These are phyloP conservation scores for Aspergillus sp. DNA, from an alignment of 2,329 filamentous ascomycete genomes.

Conservation along the genomic window DNA sequence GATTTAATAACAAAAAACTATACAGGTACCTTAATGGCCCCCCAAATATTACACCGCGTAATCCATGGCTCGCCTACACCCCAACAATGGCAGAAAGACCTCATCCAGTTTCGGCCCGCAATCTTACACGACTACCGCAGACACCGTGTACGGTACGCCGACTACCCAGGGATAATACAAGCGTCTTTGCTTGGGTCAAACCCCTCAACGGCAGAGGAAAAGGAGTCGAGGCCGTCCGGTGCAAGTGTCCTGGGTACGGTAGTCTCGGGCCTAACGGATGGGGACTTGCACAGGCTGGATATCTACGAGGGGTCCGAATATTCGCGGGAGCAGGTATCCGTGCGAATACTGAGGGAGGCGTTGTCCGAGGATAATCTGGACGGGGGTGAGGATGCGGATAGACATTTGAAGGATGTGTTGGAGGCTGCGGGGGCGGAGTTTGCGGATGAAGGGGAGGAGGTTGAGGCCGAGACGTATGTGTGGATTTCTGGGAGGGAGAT, in stretches of 20 bases:
- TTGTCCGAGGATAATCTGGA: constrained; percentile 19
- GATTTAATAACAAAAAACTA: constrained; percentile 1
- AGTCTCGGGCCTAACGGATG: constrained; percentile 74
- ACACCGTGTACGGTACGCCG: constrained; percentile 64
- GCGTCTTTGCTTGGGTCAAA: not conserved
- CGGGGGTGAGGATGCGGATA: constrained; percentile 27
- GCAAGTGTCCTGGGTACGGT: constrained; percentile 70
- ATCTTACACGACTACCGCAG: constrained; percentile 73
- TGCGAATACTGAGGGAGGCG: constrained; percentile 39
- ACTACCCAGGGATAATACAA: constrained; percentile 77
- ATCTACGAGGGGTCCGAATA: constrained; percentile 81
- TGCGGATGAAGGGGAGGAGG: constrained; percentile 45
- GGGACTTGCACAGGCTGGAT: constrained; percentile 74
- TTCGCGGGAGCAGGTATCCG: constrained; percentile 50
- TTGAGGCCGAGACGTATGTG: constrained; percentile 64
- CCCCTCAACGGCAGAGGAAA: not conserved
- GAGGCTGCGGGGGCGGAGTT: constrained; percentile 54
- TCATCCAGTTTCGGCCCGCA: constrained; percentile 69
- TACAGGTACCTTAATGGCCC: constrained; percentile 71
- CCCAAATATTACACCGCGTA: constrained; percentile 80
- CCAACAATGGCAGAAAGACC: constrained; percentile 50
- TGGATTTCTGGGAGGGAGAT: constrained; percentile 49
- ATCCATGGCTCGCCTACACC: constrained; percentile 64
- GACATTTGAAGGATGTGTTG: constrained; percentile 39
- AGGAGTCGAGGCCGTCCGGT: not conserved